Conservation (phyloP, 78 protist genomes). For the Protostelium mycophagum region DNA sequence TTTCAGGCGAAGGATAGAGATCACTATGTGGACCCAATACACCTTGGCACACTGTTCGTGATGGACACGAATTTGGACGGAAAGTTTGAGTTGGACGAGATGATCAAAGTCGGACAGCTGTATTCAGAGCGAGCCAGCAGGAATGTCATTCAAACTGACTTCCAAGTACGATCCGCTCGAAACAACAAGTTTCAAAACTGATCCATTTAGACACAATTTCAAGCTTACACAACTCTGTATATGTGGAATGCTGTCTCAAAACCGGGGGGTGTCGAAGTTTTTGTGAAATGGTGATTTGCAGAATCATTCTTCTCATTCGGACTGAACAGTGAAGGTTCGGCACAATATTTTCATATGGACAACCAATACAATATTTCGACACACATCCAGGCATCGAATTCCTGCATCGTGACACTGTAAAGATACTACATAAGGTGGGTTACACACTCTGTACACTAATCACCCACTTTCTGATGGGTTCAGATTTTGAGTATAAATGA, state of each 20-base stretch:
- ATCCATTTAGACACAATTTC: slow-evolving; percentile 8
- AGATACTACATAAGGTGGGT: slow-evolving; percentile 50
- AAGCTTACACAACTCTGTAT: slow-evolving; percentile 55
- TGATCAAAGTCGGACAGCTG: slow-evolving; percentile 28
- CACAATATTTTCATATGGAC: not conserved
- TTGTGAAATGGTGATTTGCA: slow-evolving; percentile 47
- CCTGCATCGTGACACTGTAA: slow-evolving; percentile 42
- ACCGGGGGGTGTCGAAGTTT: slow-evolving; percentile 21
- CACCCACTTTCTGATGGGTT: not conserved
- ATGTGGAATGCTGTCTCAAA: slow-evolving; percentile 67
- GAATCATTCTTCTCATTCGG: not conserved
- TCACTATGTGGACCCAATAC: slow-evolving; percentile 20
- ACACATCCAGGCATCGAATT: slow-evolving; percentile 11
- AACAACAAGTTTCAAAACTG: not conserved
- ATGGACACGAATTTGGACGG: slow-evolving; percentile 39
- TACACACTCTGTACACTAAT: not conserved
- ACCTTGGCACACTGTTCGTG: slow-evolving; percentile 53
- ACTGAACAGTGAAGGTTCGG: not conserved
- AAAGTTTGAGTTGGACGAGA: slow-evolving; percentile 36
- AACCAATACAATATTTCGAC: slow-evolving; percentile 16
- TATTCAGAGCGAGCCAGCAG: slow-evolving; percentile 36
- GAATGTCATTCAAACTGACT: slow-evolving; percentile 55
- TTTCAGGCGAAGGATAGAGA: not conserved
- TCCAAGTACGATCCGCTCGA: not conserved
- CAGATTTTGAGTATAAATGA: slow-evolving; percentile 52